Base-by-base conservation (phyloP, 2,329 filamentous ascomycete species). In the Hysterium pulicare region DNA sequence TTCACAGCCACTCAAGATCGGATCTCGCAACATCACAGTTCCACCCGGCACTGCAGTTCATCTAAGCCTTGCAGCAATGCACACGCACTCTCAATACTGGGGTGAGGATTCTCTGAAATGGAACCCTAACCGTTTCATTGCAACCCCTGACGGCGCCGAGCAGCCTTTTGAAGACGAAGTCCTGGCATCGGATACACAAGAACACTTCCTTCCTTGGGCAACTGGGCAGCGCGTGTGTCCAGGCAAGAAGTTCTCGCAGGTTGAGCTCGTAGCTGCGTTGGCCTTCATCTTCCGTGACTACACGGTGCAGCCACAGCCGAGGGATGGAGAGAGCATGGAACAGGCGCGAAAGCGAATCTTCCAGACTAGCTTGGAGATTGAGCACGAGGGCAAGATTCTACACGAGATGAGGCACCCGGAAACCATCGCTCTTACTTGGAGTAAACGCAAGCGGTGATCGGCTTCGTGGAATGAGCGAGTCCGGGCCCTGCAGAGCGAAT, bases 201-300 rank as follows among this genome's bases (percentile, higher is more conserved):
- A 38, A n/a, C 22, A 35, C 19, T 55, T 46, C 31, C 8, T 57
- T 0, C 47, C 47, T 5, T 57, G 52, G 54, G 46, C 47, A 2
- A 28, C 26, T 7, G 54, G 52, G 4, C 41, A 51, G 20, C 41
- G 49, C n/a, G 46, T 48, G 2, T 57, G 54, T 33, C 54, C 54
- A 0, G 54, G 54, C 6, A 57, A 55, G 37, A 46, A 37, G 17
- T 57, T 54, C 26, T 45, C 46, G 8, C 52, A 57, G 20, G 54
- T 54, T 5, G 54, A 57, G 38, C 44, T 53, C 26, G 50, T 49
- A 7, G 50, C 52, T 0, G 23, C 41, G 6, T 23, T 55, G 15
- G 50, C 47, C 1, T n/a, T 34, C 6, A 13, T 57, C 2, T 57
- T 57, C 32, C 42, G 45, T 2, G 43, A 47, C 4, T 39, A 49